Base-by-base conservation (phyloP, 2,329 filamentous ascomycete genomes). In the Eutypella sp. region DNA sequence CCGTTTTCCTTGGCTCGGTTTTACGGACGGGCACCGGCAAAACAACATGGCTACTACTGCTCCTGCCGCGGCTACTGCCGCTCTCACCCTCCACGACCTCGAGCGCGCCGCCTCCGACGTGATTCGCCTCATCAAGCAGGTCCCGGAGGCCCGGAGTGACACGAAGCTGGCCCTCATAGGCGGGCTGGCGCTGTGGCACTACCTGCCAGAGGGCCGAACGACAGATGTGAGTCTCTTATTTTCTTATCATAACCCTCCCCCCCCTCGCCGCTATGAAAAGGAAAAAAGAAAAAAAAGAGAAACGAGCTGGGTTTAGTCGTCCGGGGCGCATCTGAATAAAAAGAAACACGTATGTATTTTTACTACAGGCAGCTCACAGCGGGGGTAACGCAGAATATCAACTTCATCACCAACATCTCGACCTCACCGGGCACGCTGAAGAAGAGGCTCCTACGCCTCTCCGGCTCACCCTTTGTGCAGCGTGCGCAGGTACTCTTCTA, bases 81-180 rank as follows among this genome's bases (percentile, higher is more conserved):
- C n/a, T n/a, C n/a, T n/a, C n/a, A n/a, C n/a, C n/a, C 37, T 56
- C 37, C 31, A 49, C 19, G 56, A 60, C 41, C 46, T 60, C 15
- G 58, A 61, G 37, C 31, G 45, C 37, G 59, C 56, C 29, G 50
- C 53, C 19, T 56, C 56, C 44, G 51, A 58, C 45, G 53, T 61
- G 39, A 51, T 61, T 22, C 52, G 59, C 15, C 53, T 57, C 16
- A 53, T 60, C 38, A 60, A 58, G 46, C 50, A 60, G 24, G 58
- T 60, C 6, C 53, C 52, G 5, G 57, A 59, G n/a, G n/a, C n/a
- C 22, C 54, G 60, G 15, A 46, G 27, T 8, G 44, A 52, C 16
- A 42, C 52, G 6, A 52, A 41, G 19, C 51, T 61, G n/a, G 52
- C 55, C 9, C 51, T 61, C 41, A 52, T 58, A 15, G 59, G 58